Conservation (phyloP, 371 early-diverging fungal species). For the Gilbertella persicaria region DNA sequence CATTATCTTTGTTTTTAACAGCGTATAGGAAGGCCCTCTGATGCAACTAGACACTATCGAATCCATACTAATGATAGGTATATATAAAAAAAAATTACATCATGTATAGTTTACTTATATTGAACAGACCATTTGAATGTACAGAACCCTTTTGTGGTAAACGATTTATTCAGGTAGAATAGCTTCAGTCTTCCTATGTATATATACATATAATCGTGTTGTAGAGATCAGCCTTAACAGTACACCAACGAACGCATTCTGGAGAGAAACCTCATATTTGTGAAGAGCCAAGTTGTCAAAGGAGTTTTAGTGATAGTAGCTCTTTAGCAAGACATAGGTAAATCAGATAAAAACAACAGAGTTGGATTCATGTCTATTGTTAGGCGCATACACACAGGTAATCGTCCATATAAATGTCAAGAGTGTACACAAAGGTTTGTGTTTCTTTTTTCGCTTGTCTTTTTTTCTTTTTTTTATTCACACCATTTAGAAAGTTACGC, state of each 20-base stretch:
- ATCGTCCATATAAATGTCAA: conserved; percentile 67
- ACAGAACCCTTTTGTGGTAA: conserved; percentile 66
- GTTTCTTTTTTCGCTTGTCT: background rate
- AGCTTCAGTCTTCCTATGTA: too few relatives aligned
- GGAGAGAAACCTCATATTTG: conserved; percentile 80
- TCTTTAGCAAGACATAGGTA: conserved; percentile 53
- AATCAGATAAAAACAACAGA: background rate
- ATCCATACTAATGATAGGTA: conserved; percentile 75
- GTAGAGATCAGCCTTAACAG: conserved; percentile 75
- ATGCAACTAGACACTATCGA: conserved; percentile 72
- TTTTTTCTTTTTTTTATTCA: background rate
- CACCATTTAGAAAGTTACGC: conserved; percentile 5
- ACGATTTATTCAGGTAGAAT: conserved; percentile 73
- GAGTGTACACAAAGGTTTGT: conserved; percentile 12
- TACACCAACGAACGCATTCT: conserved; percentile 77
- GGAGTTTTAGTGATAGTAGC: conserved; percentile 66
- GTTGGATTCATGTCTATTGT: background rate
- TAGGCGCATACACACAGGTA: conserved; percentile 75
- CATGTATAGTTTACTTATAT: background rate
- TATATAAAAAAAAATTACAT: background rate
- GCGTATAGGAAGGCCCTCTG: conserved; percentile 59
- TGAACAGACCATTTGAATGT: conserved; percentile 64
- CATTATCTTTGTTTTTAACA: background rate
- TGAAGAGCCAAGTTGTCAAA: conserved; percentile 60
- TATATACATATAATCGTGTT: too few relatives aligned